Evolutionary conservation across 495 filamentous ascomycete species (phyloP), one percentile per base, ranked within the genome.

Genomic region (Articulospora tetracladia): DNA sequence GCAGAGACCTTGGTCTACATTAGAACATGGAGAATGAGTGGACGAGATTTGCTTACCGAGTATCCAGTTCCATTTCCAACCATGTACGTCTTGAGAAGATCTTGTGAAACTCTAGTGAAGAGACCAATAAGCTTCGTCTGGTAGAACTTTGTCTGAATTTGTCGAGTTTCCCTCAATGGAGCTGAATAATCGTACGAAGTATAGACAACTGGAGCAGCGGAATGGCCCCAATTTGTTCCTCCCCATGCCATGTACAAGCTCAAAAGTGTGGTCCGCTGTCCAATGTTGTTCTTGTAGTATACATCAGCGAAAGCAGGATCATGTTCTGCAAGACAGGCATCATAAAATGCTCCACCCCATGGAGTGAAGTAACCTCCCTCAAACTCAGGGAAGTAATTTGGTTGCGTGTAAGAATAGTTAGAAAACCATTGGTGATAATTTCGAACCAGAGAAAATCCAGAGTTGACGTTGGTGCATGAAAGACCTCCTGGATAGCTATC

Each of bases 371-470:
- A 79, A 1, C 81, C 82, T 6, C 75, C 80, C 60, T 83, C 76
- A 46, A 83, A 84, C 60, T 84, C 82, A 1, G 79, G 71, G 15
- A 83, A 57, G 52, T 69, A 79, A 20, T 74, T 73, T 0, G 80
- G 81, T 54, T 83, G 81, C 0, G 77, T 83, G 58, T 66, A 79
- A 4, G 77, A 79, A 59, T 81, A 82, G 47, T 77, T 76, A 15
- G 79, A 73, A 65, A 84, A 84, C 81, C 79, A 84, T 58, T 83
- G 74, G 55, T 80, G 82, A 55, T 81, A 84, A 19, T 70, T 83
- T 12, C 79, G 72, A 20, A 78, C 72, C 0, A 83, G 67, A 54
- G 69, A 77, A 61, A 81, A 83, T 1, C 77, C 79, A 15, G 73
- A 66, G 27, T 79, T 68, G 15, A 72, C 69, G 44, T 83, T 80